Evolutionary conservation across 208 protist genomes (phyloP).

Genomic region (Acanthamoeba triangularis): DNA sequence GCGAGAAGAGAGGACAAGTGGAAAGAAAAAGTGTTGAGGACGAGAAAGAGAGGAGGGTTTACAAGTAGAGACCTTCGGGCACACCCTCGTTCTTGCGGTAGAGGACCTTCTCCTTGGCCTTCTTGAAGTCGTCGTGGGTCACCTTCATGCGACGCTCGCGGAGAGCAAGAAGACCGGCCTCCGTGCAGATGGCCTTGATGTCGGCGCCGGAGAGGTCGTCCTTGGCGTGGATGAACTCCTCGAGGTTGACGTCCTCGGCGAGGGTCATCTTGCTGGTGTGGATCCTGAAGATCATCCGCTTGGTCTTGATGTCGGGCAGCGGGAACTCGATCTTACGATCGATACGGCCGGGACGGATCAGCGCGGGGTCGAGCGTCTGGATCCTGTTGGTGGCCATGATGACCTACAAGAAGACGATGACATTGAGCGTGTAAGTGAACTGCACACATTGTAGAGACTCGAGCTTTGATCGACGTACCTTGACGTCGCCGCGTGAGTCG

Average conservation of each 20-base stretch:
- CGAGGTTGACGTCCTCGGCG: slow-evolving; percentile 98
- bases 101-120: slow-evolving; percentile 99
- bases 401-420: slow-evolving; percentile 86
- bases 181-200: slow-evolving; percentile 99
- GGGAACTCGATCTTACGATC: slow-evolving; percentile 99
- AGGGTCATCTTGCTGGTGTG: slow-evolving; percentile 99
- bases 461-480: slow-evolving; percentile 87
- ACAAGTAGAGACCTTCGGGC: slow-evolving; percentile 99
- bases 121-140: slow-evolving; percentile 99
- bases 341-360: slow-evolving; percentile 99
- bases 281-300: slow-evolving; percentile 99
- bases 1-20: not conserved
- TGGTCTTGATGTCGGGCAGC: slow-evolving; percentile 99
- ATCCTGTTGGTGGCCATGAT: slow-evolving; percentile 99
- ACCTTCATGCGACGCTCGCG: slow-evolving; percentile 99
- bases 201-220: slow-evolving; percentile 99
- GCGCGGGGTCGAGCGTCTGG: slow-evolving; percentile 99
- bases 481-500: slow-evolving; percentile 99
- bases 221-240: slow-evolving; percentile 99
- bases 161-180: slow-evolving; percentile 99
- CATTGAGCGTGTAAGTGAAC: not conserved
- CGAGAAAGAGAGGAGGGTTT: slow-evolving; percentile 77
- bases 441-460: not conserved
- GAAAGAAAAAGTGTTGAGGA: not conserved
- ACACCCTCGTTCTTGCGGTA: slow-evolving; percentile 99